Base-by-base conservation (phyloP, 768 basidiomycete species). In the Trametes cubensis region DNA sequence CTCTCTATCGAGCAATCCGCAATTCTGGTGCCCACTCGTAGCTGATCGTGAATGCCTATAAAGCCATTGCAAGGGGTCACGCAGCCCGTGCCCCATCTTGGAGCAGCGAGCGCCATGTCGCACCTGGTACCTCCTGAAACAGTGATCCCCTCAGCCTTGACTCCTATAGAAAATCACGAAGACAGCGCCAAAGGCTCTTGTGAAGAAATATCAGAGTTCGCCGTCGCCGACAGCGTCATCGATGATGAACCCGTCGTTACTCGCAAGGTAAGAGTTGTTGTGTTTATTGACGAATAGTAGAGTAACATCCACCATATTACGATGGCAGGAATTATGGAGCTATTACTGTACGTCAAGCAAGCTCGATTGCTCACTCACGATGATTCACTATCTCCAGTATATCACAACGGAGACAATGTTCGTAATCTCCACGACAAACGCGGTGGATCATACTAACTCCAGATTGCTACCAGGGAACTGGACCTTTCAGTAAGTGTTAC, bases 371-470 rank as follows among this genome's bases (percentile, higher is more conserved):
- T 17, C 18, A 46, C 47, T 13, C 20, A 38, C 42, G 25, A 41
- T 25, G 6, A 20, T 3, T 4, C 25, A 34, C 34, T 11, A 34
- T 34, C 34, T 34, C 10, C 59, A 92, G 90, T 92, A 60, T 92
- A 92, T 69, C 89, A 86, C 74, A 93, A 92, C 60, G 90, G 90
- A 54, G 85, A 91, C 65, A 91, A 90, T 72, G 88, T 89, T 65
- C 21, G 80, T 64, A 18, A 17, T 17, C 20, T 0, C 18, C 20
- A 20, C 34, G 59, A 40, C 25, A 25, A 4, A 14, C 4, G n/a
- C 34, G 21, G 25, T 26, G 28, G 26, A 14, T 25, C 52, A 55
- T 58, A 28, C 63, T 66, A 44, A 60, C 34, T 8, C 46, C 11
- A 44, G 3, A 45, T 14, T 13, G 20, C 30, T 28, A 28, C 4